A percentile compares a stretch with the other conserved stretches of the same genome.
phyloP scores from a whole-genome alignment of 768 basidiomycete genomes.

The Tylopilus balloui region DNA sequence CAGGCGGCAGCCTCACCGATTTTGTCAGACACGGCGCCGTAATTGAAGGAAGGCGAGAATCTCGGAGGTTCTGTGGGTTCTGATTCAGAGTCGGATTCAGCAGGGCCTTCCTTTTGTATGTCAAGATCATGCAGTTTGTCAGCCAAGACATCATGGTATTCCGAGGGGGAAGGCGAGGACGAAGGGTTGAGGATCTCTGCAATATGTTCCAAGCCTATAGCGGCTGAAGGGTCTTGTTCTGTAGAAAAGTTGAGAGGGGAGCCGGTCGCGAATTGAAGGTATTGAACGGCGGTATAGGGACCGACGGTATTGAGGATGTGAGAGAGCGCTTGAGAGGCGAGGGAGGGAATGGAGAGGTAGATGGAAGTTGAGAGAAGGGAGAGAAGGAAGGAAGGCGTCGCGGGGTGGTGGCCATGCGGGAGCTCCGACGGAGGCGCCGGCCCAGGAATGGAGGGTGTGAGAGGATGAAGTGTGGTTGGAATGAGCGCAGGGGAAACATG shows the following conservation, averaged over 20 bases:
- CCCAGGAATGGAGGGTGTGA: slow-evolving; percentile 61
- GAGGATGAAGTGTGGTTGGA: slow-evolving; percentile 62
- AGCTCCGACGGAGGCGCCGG: slow-evolving; percentile 21
- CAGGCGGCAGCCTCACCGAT: slow-evolving; percentile 86
- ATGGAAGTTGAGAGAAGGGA: slow-evolving; percentile 84
- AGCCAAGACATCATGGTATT: slow-evolving; percentile 22
- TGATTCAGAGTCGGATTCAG: slow-evolving; percentile 32
- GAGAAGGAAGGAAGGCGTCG: slow-evolving; percentile 74
- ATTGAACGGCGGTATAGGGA: slow-evolving; percentile 69
- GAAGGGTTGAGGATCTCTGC: slow-evolving; percentile 47
- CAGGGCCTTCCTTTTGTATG: slow-evolving; percentile 36
- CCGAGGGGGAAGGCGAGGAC: slow-evolving; percentile 8
- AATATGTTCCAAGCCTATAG: slow-evolving; percentile 66
- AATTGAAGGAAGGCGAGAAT: slow-evolving; percentile 50
- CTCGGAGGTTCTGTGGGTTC: slow-evolving; percentile 16
- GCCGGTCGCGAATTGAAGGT: slow-evolving; percentile 81
- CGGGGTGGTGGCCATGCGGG: slow-evolving; percentile 62
- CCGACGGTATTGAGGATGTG: slow-evolving; percentile 70
- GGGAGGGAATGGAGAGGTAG: slow-evolving; percentile 76
- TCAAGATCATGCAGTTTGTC: slow-evolving; percentile 31
- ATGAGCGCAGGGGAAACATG: slow-evolving; percentile 60
- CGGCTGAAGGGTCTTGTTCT: slow-evolving; percentile 50
- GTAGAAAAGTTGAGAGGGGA: slow-evolving; percentile 46
- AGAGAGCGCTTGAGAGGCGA: slow-evolving; percentile 72
- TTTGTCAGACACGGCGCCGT: slow-evolving; percentile 87